These are phyloP conservation scores for Aegilops longissima DNA, from an alignment of 176 grass and related monocot genomes.

Conservation along the genomic window DNA sequence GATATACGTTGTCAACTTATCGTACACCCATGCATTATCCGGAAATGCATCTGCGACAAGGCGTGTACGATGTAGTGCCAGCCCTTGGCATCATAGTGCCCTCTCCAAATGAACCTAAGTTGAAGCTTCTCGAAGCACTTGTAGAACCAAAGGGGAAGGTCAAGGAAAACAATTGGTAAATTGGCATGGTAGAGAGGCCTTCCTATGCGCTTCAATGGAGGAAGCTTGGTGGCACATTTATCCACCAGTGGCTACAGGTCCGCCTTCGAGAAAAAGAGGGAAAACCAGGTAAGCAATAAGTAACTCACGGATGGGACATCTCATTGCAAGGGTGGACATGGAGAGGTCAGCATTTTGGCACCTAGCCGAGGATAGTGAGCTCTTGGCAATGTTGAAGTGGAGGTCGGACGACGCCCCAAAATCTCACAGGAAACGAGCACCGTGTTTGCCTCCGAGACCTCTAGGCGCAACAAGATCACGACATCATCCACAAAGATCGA, in stretches of 20 bases:
- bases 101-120: too few relatives aligned
- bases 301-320: background rate
- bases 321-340: background rate
- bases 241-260: background rate
- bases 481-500: background rate
- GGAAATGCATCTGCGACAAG: too few relatives aligned
- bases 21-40: too few relatives aligned
- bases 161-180: too few relatives aligned
- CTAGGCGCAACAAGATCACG: background rate
- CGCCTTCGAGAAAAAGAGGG: background rate
- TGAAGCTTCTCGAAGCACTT: too few relatives aligned
- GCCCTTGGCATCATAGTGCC: too few relatives aligned
- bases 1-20: too few relatives aligned
- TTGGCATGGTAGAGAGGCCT: too few relatives aligned
- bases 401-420: background rate
- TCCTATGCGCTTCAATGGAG: too few relatives aligned
- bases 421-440: background rate
- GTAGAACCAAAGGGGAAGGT: too few relatives aligned
- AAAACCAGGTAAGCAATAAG: background rate
- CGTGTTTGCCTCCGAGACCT: too few relatives aligned
- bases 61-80: too few relatives aligned
- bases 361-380: rapidly evolving
- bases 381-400: background rate
- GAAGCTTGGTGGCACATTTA: background rate
- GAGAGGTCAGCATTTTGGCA: background rate